Base-by-base conservation (phyloP, 2,329 filamentous ascomycete species). In the Epichloe glyceriae region DNA sequence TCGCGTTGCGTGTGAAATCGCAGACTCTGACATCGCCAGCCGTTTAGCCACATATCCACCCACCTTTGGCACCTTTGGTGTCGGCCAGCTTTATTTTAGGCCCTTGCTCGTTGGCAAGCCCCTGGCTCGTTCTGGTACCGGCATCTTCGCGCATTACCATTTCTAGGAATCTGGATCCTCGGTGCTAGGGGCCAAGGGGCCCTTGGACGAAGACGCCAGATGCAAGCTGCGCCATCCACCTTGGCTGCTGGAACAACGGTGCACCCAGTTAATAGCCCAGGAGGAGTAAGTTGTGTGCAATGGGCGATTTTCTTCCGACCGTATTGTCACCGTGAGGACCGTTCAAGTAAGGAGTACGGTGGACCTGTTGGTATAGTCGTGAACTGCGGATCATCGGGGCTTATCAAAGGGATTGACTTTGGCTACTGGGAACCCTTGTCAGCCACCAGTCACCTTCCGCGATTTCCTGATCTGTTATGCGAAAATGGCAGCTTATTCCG, bases 11-110 rank as follows among this genome's bases (percentile, higher is more conserved):
- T 14, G 22, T n/a, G 42, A 19, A 33, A 42, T 39, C 33, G 38
- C 50, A 38, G 45, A 38, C 44, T 50, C 45, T 41, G 20, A 44
- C 50, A 30, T 20, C n/a, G 45, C 46, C 37, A 42, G 39, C 30
- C 47, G 47, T 42, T 42, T 14, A 35, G 39, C 47, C 38, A 42
- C 47, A 20, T 11, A 30, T 17, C 33, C 35, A 26, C 43, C 49
- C 42, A 41, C 49, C 15, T 34, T 26, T 19, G n/a, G n/a, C n/a
- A n/a, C n/a, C n/a, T n/a, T n/a, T n/a, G 37, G 7, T 26, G 39
- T 14, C 33, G 35, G 39, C 26, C 30, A 20, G 37, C 30, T 22
- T 46, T 42, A 1, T 30, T 30, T 42, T 46, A 38, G 43, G 34
- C 26, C 48, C 33, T 19, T 50, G 30, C 44, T 46, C 22, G 48